A percentile compares a stretch with the other conserved stretches of the same genome.
phyloP scores from a whole-genome alignment of 768 basidiomycete species.

The Phallus indusiatus region DNA sequence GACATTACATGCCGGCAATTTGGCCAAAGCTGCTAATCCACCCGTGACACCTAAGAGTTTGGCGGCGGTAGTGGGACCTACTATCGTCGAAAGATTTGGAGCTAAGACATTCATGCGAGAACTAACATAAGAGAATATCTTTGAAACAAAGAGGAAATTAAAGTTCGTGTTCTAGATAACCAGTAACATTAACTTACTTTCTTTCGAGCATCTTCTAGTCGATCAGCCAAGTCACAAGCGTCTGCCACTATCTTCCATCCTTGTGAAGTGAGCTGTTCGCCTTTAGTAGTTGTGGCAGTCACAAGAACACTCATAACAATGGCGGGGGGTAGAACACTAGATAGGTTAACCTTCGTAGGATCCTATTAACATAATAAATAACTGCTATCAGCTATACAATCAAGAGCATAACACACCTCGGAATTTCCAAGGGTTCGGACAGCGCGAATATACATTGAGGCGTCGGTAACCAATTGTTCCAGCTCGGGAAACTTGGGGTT shows the following conservation, averaged over 20 bases:
- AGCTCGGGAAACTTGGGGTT: conserved; percentile 92
- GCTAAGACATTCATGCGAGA: conserved; percentile 98
- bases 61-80: conserved; percentile 97
- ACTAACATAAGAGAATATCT: conserved; percentile 99
- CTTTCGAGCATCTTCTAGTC: conserved; percentile 82
- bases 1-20: conserved; percentile 94
- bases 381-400: conserved; percentile 6
- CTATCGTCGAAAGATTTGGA: conserved; percentile 96
- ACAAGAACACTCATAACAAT: conserved; percentile 94
- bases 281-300: conserved; percentile 86
- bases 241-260: conserved; percentile 76
- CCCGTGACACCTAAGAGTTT: conserved; percentile 97
- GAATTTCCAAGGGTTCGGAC: conserved; percentile 83
- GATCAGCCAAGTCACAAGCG: conserved; percentile 84
- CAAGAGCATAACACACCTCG: conserved; percentile 35
- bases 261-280: conserved; percentile 54
- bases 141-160: neutral
- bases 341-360: conserved; percentile 75
- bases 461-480: conserved; percentile 88
- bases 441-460: conserved; percentile 84
- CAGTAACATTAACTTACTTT: conserved; percentile 42
- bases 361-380: conserved; percentile 40
- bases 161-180: neutral
- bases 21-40: conserved; percentile 79
- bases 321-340: conserved; percentile 74